Base-by-base conservation (phyloP, 768 basidiomycete species). In the Pleurotus cornucopiae region DNA sequence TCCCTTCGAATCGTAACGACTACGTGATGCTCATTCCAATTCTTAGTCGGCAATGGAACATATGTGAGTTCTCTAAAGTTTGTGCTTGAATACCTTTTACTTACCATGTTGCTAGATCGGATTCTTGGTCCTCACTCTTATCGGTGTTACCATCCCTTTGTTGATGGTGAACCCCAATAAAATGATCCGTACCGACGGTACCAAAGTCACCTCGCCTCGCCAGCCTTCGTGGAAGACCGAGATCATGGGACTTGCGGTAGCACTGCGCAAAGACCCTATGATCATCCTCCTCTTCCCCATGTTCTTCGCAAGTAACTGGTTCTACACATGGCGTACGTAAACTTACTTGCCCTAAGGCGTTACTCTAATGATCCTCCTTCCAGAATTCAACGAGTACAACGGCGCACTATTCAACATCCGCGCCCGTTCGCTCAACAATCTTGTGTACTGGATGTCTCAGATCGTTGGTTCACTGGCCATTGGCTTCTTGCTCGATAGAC, bases 151-250 rank as follows among this genome's bases (percentile, higher is more conserved):
- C 6, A 79, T 90, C 55, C 88, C 89, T 3, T 62, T 87, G 11
- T 37, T 85, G 49, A 88, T 94, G 84, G 86, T 79, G 6, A 74
- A 88, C 57, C 91, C 91, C 5, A 67, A 73, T 34, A 83, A 80
- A 57, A 83, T 94, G 76, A 70, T 89, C 59, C 82, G 91, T 18
- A 82, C 82, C 3, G 88, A 91, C 60, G 89, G 89, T 26, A 83
- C 84, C 1, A 85, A 79, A 63, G 84, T 91, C 26, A 71, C 73
- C 12, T 69, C 80, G 5, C 76, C 79, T 13, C 80, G 79, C 20
- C 83, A 91, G 43, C 85, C 88, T 14, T 87, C 86, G 2, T 91
- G 90, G 89, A 88, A 81, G 63, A 76, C 79, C n/a, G 91, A 93
- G 66, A 72, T 92, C 54, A 75, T 77, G 58, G 84, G 85, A 11